Base-by-base conservation (phyloP, 164 flowering plant genomes). In the Berberis thunbergii region DNA sequence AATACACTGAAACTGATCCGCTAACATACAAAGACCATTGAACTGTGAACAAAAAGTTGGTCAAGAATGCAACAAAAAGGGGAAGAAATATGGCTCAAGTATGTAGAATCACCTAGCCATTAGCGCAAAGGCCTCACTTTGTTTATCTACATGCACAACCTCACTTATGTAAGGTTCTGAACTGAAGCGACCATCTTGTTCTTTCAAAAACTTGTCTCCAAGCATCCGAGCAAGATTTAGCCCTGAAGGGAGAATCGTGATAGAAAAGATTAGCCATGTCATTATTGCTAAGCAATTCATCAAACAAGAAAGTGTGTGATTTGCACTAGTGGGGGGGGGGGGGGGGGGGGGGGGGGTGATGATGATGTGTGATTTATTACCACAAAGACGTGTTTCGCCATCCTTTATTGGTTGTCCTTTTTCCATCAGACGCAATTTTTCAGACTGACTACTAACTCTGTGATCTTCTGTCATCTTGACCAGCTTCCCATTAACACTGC, bases 381-480 rank as follows among this genome's bases (percentile, higher is more conserved):
- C 99, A 50, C 83, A 86, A 39, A 94, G 71, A 49, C 99, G 88
- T 53, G 89, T 86, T 76, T 88, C 97, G 58, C 93, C 93, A 68
- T 89, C 96, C 78, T 76, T 85, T 70, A 91, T 67, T 66, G 96
- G 88, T 56, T 73, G 75, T 61, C 99, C 99, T 48, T 57, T 64
- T 72, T 79, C 79, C 55, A 72, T 73, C 40, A 94, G 79, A 53
- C 97, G 84, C 3, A 66, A 74, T 76, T 87, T 80, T 75, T 94
- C 99, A 64, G 95, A 73, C 69, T 73, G 62, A 76, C 91, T 89
- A 49, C 77, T 78, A 67, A 94, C 48, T 69, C 89, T 77, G 62
- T 91, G 99, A 70, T 94, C 99, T 76, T 87, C 96, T n/a, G 96
- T 81, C 96, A 94, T 84, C 75, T 78, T 86, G 61, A 81, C 76